These are phyloP conservation scores for Penicillium sp. DNA, from an alignment of 2,329 filamentous ascomycete genomes.

Conservation along the genomic window DNA sequence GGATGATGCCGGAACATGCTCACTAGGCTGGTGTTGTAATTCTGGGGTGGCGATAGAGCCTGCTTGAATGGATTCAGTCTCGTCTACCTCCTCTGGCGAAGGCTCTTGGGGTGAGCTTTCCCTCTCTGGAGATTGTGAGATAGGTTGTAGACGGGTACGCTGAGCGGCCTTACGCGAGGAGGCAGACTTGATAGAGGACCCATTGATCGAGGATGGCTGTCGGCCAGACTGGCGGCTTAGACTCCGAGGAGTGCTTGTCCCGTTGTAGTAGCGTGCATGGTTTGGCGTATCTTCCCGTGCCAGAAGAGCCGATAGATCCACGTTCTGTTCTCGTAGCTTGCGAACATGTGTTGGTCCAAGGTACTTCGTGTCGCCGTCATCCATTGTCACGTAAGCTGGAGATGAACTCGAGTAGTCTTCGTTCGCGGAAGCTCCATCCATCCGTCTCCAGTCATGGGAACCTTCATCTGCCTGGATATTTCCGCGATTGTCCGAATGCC, in stretches of 20 bases:
- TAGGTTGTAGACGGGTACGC: slow-evolving; percentile 20
- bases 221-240: slow-evolving; percentile 15
- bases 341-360: slow-evolving; percentile 32
- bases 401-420: slow-evolving; percentile 25
- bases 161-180: slow-evolving; percentile 19
- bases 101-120: slow-evolving; percentile 10
- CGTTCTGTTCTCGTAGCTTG: slow-evolving; percentile 32
- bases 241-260: slow-evolving; percentile 29
- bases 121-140: slow-evolving; percentile 25
- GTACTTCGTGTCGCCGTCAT: slow-evolving; percentile 24
- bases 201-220: slow-evolving; percentile 11
- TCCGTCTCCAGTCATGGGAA: slow-evolving; percentile 32
- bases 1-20: slow-evolving; percentile 27
- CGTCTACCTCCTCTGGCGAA: slow-evolving; percentile 7
- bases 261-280: slow-evolving; percentile 35
- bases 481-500: slow-evolving; percentile 22
- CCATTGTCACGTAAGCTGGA: slow-evolving; percentile 28
- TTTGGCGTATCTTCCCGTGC: slow-evolving; percentile 34
- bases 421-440: slow-evolving; percentile 22
- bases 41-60: slow-evolving; percentile 23
- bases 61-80: slow-evolving; percentile 11
- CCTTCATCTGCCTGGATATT: slow-evolving; percentile 20
- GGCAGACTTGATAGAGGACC: slow-evolving; percentile 11
- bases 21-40: slow-evolving; percentile 11
- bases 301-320: slow-evolving; percentile 33